Evolutionary conservation across 129 eudicot genomes (phyloP).

Genomic region (Flaveria sonorensis): DNA sequence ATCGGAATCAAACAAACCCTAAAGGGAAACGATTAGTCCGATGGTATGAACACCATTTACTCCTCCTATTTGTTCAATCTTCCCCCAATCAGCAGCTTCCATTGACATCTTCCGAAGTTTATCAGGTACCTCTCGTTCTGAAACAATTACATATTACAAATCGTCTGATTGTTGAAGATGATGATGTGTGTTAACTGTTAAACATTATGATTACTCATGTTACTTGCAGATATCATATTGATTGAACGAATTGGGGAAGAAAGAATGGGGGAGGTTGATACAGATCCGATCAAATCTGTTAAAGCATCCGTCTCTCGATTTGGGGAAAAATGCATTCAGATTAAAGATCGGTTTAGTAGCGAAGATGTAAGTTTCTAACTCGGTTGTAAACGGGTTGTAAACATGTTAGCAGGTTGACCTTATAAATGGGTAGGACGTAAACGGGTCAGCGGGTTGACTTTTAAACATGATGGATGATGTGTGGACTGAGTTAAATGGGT

Average conservation of each 20-base stretch:
- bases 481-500: neutral
- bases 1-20: constrained; percentile 34
- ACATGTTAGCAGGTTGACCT: neutral
- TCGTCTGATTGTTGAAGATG: neutral
- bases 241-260: neutral
- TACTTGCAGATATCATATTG: constrained; percentile 19
- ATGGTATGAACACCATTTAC: constrained; percentile 17
- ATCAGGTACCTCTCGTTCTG: neutral
- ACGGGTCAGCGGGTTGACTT: neutral
- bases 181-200: too few species aligned
- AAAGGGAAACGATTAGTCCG: constrained; percentile 23
- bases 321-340: constrained; percentile 51
- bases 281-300: constrained; percentile 69
- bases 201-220: neutral
- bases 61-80: constrained; percentile 32
- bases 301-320: constrained; percentile 60
- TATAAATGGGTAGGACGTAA: too few species aligned
- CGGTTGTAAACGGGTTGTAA: neutral
- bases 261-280: constrained; percentile 77
- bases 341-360: constrained; percentile 33
- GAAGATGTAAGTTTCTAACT: constrained; percentile 43
- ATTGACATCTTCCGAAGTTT: constrained; percentile 13
- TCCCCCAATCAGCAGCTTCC: neutral
- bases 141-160: neutral
- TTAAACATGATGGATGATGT: neutral